Evolutionary conservation across 495 filamentous ascomycete species (phyloP), one percentile per base, ranked within the genome.

Genomic region (Cenococcum geophilum): DNA sequence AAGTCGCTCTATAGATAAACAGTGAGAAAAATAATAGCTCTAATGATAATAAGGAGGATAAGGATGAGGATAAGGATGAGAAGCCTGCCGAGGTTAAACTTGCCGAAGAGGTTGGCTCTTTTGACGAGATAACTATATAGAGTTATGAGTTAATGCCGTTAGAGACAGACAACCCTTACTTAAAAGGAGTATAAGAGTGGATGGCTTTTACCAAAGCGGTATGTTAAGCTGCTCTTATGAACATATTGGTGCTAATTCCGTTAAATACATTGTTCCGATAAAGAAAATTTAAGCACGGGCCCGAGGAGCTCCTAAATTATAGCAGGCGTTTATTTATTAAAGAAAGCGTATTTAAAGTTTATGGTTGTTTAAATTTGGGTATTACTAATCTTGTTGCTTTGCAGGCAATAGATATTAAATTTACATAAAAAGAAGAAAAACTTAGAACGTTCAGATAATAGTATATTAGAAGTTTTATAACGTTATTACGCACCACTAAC

Each of bases 41-140:
- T 18, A 32, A 22, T 25, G 45, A 60, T 22, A 45, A 64, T 25
- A 68, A 76, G 16, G 73, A 78, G 18, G 67, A 74, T n/a, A n/a
- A n/a, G n/a, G n/a, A n/a, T n/a, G 76, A 80, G 12, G 69, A 70
- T n/a, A 75, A 75, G 3, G 22, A 52, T 16, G 77, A 79, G 21
- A 76, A 78, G 27, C 27, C 27, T 6, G 27, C 6, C 16, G 42
- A 47, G 10, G 14, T 16, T 32, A 32, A 32, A 6, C 27, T 86
- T 23, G 74, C 86, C 1, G 80, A 89, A 65, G 81, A 84, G 47
- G 76, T 82, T 35, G 82, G 77, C 3, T 75, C 78, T n/a, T 97
- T 97, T 71, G 83, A 91, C 14, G 79, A 88, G 21, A 69, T 96
- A 47, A 73, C 90, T 14, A 79, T 96, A 22, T 97, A 93, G 92